These are phyloP conservation scores for Hemileia vastatrix DNA, from an alignment of 1,284 basidiomycete genomes.

Conservation along the genomic window DNA sequence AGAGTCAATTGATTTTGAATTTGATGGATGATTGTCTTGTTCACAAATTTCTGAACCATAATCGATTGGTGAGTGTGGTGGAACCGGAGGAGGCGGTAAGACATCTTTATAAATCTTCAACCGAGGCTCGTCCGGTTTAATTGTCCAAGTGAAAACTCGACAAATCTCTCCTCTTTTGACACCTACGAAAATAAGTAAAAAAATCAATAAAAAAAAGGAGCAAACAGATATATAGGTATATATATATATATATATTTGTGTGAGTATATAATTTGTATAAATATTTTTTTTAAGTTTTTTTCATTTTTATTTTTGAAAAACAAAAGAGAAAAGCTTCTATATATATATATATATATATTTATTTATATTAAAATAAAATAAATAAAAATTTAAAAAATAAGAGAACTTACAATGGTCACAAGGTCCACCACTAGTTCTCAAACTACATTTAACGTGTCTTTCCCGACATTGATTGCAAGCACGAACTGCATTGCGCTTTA, in stretches of 20 bases:
- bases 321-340: no score
- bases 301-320: not conserved
- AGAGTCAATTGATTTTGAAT: no score
- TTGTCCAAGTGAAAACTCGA: constrained; percentile 8
- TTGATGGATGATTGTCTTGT: no score
- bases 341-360: not conserved
- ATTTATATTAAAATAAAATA: not conserved
- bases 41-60: no score
- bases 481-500: constrained; percentile 13
- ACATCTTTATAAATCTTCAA: constrained; percentile 11
- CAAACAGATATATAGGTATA: not conserved
- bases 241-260: not conserved
- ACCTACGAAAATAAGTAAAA: not conserved
- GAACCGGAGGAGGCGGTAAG: constrained; percentile 9
- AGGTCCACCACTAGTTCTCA: constrained; percentile 10
- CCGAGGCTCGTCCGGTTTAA: constrained; percentile 3
- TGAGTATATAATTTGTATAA: not conserved
- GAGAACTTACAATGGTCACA: constrained; percentile 11
- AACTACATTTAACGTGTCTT: constrained; percentile 15
- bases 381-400: not conserved
- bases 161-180: constrained; percentile 7
- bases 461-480: constrained; percentile 12
- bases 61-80: not conserved
- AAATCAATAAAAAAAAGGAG: not conserved
- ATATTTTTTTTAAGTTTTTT: not conserved